Evolutionary conservation across 305 asterid species (phyloP).

Genomic region (Euphrasia arctica): DNA sequence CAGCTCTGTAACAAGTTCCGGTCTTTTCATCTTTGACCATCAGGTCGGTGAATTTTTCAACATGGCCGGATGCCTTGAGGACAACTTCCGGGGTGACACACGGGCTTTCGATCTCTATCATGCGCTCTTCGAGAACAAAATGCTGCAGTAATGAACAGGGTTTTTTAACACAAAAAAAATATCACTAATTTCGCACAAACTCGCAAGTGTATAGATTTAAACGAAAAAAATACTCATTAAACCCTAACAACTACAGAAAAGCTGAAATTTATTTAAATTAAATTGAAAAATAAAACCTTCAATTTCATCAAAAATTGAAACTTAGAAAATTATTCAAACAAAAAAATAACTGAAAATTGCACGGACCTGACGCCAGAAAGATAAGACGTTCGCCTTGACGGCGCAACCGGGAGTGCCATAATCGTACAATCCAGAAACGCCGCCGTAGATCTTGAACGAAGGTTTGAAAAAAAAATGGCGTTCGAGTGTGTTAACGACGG

Average conservation of each 20-base stretch:
- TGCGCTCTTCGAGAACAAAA: slow-evolving; percentile 85
- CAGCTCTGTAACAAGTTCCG: slow-evolving; percentile 83
- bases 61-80: slow-evolving; percentile 94
- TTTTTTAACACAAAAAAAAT: too few species aligned
- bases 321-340: not conserved
- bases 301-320: too few species aligned
- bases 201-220: not conserved
- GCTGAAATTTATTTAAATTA: not conserved
- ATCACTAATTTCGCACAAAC: too few species aligned
- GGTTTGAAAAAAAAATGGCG: slow-evolving; percentile 78
- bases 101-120: slow-evolving; percentile 92
- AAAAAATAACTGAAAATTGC: not conserved
- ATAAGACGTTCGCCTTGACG: slow-evolving; percentile 81
- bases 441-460: slow-evolving; percentile 84
- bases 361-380: slow-evolving; percentile 85
- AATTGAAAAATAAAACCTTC: not conserved
- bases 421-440: slow-evolving; percentile 88
- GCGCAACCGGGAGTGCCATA: slow-evolving; percentile 95
- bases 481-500: slow-evolving; percentile 66
- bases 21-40: slow-evolving; percentile 88
- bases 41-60: slow-evolving; percentile 87
- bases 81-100: slow-evolving; percentile 90
- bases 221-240: too few species aligned
- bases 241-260: too few species aligned
- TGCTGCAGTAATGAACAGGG: slow-evolving; percentile 47